Percentiles rank a stretch among this genome's conserved stretches.
Evolutionary conservation across 768 basidiomycete genomes (phyloP).

Genomic region (Lactifluus echinatus): DNA sequence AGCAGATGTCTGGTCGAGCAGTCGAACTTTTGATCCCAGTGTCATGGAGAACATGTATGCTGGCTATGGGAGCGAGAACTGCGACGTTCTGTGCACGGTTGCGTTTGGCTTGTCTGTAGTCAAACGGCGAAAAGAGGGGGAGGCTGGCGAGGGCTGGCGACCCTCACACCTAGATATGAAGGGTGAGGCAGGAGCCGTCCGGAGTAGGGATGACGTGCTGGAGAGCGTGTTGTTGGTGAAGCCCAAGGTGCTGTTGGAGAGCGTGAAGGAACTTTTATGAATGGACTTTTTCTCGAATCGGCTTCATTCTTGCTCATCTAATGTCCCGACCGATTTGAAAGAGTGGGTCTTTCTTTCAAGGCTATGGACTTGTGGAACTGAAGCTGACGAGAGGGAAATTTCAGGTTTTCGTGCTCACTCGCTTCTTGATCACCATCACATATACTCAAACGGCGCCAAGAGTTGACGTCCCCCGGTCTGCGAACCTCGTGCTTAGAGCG

Average conservation of each 20-base stretch:
- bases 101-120: constrained; percentile 16
- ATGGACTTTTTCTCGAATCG: constrained; percentile 3
- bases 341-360: constrained; percentile 1
- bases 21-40: constrained; percentile 7
- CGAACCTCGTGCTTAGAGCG: constrained; percentile 8
- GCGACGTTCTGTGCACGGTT: constrained; percentile 17
- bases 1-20: constrained; percentile 1
- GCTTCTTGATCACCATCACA: constrained; percentile 11
- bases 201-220: constrained; percentile 6
- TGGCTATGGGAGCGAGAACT: constrained; percentile 16
- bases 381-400: not conserved
- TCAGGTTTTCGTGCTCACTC: constrained; percentile 1
- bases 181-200: constrained; percentile 7
- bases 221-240: constrained; percentile 20
- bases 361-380: not conserved
- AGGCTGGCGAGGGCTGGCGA: not conserved
- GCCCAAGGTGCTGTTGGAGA: constrained; percentile 21
- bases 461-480: not conserved
- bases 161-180: constrained; percentile 13
- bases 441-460: constrained; percentile 6
- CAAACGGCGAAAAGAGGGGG: constrained; percentile 15
- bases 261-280: constrained; percentile 22
- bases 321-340: constrained; percentile 6
- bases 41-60: constrained; percentile 21
- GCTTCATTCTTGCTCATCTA: constrained; percentile 12